Percentiles rank a stretch among this genome's conserved stretches.
Evolutionary conservation across 805 yeast species (phyloP).

Genomic region (Monosporozyma aerobia): DNA sequence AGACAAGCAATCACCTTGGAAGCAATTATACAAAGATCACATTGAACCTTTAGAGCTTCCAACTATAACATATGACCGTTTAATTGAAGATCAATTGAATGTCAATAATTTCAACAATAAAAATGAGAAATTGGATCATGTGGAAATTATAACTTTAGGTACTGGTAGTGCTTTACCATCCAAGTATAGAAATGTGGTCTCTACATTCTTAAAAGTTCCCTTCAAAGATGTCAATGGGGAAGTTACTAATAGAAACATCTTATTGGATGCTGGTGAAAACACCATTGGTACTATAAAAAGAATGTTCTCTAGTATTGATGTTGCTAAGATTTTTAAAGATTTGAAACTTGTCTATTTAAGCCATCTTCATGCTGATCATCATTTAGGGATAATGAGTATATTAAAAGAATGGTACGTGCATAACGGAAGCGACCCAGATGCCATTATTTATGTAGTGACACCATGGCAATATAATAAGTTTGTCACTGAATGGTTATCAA

Average conservation of each 20-base stretch:
- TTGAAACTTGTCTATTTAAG: conserved; percentile 61
- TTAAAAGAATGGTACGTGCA: conserved; percentile 55
- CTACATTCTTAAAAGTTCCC: conserved; percentile 70
- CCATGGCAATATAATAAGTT: conserved; percentile 72
- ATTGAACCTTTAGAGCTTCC: conserved; percentile 24
- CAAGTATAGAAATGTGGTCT: conserved; percentile 72
- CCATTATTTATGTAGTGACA: conserved; percentile 47
- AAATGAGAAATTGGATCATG: conserved; percentile 37
- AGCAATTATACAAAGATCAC: conserved; percentile 16
- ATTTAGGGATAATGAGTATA: conserved; percentile 69
- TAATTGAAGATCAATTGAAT: conserved; percentile 25
- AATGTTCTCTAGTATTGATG: conserved; percentile 42
- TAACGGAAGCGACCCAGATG: conserved; percentile 31
- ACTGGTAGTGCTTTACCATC: conserved; percentile 93
- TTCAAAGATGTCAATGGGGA: conserved; percentile 26
- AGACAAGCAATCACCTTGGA: conserved; percentile 17
- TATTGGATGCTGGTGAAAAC: conserved; percentile 95
- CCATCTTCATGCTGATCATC: conserved; percentile 97
- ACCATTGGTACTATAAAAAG: conserved; percentile 68
- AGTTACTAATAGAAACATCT: conserved; percentile 35
- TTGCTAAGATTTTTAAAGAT: conserved; percentile 44
- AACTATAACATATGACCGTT: conserved; percentile 13
- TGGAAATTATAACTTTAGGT: conserved; percentile 71
- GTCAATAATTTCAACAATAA: conserved; percentile 28
- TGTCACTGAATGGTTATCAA: conserved; percentile 54